These are phyloP conservation scores for Spirogloea muscicola DNA, from an alignment of 139 green algal genomes.

Conservation along the genomic window DNA sequence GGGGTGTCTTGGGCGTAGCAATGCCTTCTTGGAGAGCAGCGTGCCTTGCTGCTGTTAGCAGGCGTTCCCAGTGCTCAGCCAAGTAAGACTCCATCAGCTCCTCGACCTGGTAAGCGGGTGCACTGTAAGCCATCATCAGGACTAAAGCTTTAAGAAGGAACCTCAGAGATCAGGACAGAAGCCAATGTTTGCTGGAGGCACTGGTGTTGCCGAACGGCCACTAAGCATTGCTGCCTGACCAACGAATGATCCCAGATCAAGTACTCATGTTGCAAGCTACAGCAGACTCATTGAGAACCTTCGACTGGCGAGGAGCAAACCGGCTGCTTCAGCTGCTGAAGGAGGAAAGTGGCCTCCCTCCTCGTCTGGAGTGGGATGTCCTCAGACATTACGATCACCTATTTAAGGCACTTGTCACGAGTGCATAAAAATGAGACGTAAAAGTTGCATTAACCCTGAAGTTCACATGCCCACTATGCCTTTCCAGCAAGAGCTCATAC, in stretches of 20 bases:
- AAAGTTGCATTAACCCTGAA: no score
- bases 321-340: constrained; percentile 34
- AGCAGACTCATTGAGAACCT: neutral
- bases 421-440: no score
- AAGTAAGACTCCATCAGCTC: constrained; percentile 35
- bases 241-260: no score
- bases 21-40: no score
- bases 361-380: neutral
- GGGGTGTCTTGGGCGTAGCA: no score
- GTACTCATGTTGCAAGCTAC: no score
- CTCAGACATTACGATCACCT: constrained; percentile 18
- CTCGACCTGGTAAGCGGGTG: constrained; percentile 17
- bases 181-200: neutral
- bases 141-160: neutral
- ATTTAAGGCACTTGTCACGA: neutral
- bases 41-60: no score
- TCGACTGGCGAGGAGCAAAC: neutral
- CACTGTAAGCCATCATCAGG: neutral
- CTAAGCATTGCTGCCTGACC: constrained; percentile 6
- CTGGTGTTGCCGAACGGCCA: neutral
- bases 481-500: no score
- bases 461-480: no score
- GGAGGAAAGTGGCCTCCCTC: constrained; percentile 8
- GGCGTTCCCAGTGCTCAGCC: constrained; percentile 26
- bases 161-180: neutral